Base-by-base conservation (phyloP, 202 grass and related monocot species). In the Digitaria exilis region DNA sequence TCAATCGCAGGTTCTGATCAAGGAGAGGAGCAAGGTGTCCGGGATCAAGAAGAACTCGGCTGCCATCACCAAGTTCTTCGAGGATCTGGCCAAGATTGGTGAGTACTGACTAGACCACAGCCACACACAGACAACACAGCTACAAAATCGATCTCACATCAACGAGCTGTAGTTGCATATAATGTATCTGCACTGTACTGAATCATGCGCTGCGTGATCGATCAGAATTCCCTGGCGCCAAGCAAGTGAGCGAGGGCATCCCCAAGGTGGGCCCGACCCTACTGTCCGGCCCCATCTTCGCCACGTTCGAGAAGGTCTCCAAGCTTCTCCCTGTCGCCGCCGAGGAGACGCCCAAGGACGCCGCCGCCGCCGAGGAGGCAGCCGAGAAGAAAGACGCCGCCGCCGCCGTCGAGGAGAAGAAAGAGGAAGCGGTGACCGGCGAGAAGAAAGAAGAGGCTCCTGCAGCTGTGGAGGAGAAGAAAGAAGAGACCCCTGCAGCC, bases 71-170 rank as follows among this genome's bases (percentile, higher is more conserved):
- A 94, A 90, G 51, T 78, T 94, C 80, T 42, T 94, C 18, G 83
- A 94, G 41, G 88, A 90, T 69, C 83, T 94, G 12, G 79, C 87
- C 18, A 94, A 86, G 42, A 88, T 94, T 60, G 91, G 91, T 94
- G 84, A 88, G 37, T 26, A 46, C n/a, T n/a, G n/a, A n/a, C n/a
- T n/a, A n/a, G 32, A 25, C 26, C 2, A 61, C 13, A 21, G 14
- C 0, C 44, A 60, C 0, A 25, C 18, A 35, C 19, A 12, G n/a
- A n/a, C n/a, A n/a, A n/a, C n/a, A n/a, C 55, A 12, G 13, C 7
- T 12, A 29, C 12, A 26, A 22, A n/a, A n/a, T n/a, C n/a, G 8
- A 34, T 21, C 17, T 64, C 43, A 29, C 24, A 51, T 78, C 52
- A 30, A 56, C 24, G 71, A 74, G 37, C n/a, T 55, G 18, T 16